Conservation (phyloP, 140 eudicot species). For the Cichorium intybus region DNA sequence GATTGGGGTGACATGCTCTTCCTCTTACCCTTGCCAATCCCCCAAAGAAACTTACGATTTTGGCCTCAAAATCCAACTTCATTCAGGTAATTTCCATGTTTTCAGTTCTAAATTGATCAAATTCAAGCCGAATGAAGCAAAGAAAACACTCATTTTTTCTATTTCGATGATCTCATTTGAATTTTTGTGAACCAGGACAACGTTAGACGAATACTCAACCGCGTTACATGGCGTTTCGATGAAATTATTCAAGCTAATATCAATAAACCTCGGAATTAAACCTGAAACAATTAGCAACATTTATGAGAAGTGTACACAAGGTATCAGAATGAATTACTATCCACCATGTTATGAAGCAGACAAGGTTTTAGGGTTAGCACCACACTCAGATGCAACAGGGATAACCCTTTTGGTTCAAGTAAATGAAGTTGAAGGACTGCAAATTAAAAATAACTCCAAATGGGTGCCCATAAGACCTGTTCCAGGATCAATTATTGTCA, state of each 20-base stretch:
- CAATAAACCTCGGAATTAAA: slow-evolving; percentile 41
- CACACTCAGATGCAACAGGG: slow-evolving; percentile 59
- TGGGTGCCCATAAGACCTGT: slow-evolving; percentile 59
- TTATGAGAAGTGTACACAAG: slow-evolving; percentile 44
- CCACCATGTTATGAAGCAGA: slow-evolving; percentile 58
- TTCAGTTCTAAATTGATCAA: not conserved
- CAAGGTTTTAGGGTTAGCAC: slow-evolving; percentile 53
- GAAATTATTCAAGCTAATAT: slow-evolving; percentile 35
- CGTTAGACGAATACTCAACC: slow-evolving; percentile 40
- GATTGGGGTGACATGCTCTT: slow-evolving; percentile 71
- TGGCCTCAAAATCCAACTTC: slow-evolving; percentile 57
- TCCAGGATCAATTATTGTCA: slow-evolving; percentile 48
- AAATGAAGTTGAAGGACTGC: slow-evolving; percentile 55
- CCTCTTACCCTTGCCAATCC: slow-evolving; percentile 37
- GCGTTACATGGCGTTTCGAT: slow-evolving; percentile 26
- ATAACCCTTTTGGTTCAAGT: slow-evolving; percentile 48
- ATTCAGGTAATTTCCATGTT: slow-evolving; percentile 36
- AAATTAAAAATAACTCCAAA: slow-evolving; percentile 39
- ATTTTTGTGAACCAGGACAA: slow-evolving; percentile 23
- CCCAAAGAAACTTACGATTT: slow-evolving; percentile 31
- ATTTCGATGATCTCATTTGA: too few relatives aligned
- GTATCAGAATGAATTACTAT: slow-evolving; percentile 56
- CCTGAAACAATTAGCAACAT: slow-evolving; percentile 19
- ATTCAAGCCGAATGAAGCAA: not conserved
- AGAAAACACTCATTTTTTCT: not conserved